Evolutionary conservation across 192 early-diverging fungal genomes (phyloP), one percentile per base, ranked within the genome.

Genomic region (Coemansia aciculifera): DNA sequence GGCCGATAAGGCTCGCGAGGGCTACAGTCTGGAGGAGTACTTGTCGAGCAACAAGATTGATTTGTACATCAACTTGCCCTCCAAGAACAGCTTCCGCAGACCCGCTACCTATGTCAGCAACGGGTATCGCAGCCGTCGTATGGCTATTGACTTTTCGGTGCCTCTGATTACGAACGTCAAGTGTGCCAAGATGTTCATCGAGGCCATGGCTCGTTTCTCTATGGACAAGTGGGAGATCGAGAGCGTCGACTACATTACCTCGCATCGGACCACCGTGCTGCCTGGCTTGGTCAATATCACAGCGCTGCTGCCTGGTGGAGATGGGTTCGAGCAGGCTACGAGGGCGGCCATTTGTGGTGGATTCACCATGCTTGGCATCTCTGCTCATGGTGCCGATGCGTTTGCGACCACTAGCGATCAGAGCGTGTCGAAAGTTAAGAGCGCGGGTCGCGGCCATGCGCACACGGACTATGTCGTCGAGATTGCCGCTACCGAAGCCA

Each of bases 121-220:
- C 70, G 97, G 97, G 37, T 99, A 99, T 85, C 88, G 89, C 68
- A 92, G 91, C 64, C 91, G 97, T 63, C 89, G 97, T 74, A 94
- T 99, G 94, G 97, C 97, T 36, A 93, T 99, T 31, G 97, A 99
- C 81, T 94, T 94, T 69, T 93, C 93, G 43, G 86, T 99, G 52
- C 97, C 97, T 9, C 84, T 99, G 73, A 95, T 99, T 76, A 99
- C 97, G 66, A 99, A 99, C 74, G 89, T 99, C 85, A 99, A 99
- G 86, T 98, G 96, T 74, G 97, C 97, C 70, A 98, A 98, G 86
- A 78, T 99, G 63, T 98, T 99, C 67, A 85, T 99, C 46, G 97
- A 99, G 84, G 97, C 97, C 0, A 83, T 98, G 64, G 89, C 91
- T 15, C 90, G 95, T 52, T 87, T 86, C 44, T 51, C 38, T 19